Conservation (phyloP, 139 green algal genomes). For the Ulvella scutata region DNA sequence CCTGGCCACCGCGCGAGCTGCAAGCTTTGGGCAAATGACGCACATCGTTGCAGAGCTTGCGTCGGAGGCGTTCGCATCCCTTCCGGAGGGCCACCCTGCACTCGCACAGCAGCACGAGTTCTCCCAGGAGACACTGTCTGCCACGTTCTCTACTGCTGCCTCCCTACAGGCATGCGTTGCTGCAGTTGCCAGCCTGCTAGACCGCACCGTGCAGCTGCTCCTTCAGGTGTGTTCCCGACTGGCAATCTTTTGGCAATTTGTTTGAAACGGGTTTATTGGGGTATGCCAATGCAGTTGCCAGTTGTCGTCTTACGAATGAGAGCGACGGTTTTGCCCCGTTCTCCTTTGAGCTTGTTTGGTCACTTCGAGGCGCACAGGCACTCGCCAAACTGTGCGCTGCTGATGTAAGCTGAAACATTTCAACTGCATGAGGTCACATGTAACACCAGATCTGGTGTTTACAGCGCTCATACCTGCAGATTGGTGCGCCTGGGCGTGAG, state of each 20-base stretch:
- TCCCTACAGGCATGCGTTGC: neutral
- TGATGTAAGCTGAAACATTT: too few species aligned
- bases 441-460: too few species aligned
- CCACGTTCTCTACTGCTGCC: neutral
- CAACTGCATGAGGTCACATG: too few species aligned
- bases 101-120: neutral
- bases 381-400: too few species aligned
- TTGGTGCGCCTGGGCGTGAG: conserved; percentile 21
- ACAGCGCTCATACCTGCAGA: neutral
- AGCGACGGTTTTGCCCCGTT: too few species aligned
- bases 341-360: too few species aligned
- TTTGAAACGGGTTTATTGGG: too few species aligned
- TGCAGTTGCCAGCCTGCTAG: neutral
- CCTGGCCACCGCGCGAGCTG: neutral
- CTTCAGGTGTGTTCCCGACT: neutral
- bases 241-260: too few species aligned
- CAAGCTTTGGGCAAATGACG: neutral
- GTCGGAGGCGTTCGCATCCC: neutral
- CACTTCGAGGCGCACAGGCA: too few species aligned
- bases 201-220: neutral
- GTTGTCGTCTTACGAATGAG: too few species aligned
- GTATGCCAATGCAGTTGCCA: too few species aligned
- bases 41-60: neutral
- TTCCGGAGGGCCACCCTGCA: neutral
- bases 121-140: neutral